These are phyloP conservation scores for Mycena pura DNA, from an alignment of 768 basidiomycete species.

Conservation along the genomic window DNA sequence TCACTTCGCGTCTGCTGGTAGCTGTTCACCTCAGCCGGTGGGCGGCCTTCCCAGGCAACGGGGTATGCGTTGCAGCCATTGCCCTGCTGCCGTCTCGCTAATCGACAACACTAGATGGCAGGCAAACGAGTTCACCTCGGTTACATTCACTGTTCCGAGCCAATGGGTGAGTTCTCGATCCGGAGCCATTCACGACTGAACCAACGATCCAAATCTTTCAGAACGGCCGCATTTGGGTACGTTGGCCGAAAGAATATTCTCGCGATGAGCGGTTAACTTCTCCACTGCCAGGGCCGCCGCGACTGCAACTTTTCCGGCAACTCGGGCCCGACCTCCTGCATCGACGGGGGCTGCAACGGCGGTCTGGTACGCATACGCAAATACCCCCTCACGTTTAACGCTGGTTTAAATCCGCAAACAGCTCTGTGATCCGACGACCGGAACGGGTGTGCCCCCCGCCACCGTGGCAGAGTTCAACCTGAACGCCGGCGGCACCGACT, in stretches of 20 bases:
- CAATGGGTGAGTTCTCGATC: constrained; percentile 10
- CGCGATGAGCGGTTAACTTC: neutral
- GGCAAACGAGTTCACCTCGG: neutral
- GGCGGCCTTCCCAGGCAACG: constrained; percentile 8
- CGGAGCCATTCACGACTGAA: neutral
- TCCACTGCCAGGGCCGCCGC: constrained; percentile 37
- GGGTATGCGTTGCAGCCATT: constrained; percentile 2
- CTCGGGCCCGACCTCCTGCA: constrained; percentile 49
- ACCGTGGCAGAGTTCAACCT: constrained; percentile 52
- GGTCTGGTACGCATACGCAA: constrained; percentile 38
- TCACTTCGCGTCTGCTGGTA: constrained; percentile 21
- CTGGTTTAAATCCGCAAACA: neutral
- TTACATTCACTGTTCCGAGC: constrained; percentile 5
- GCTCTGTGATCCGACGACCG: constrained; percentile 46
- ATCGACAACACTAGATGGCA: neutral
- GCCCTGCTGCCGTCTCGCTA: no score
- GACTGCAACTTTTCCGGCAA: constrained; percentile 54
- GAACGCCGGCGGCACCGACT: constrained; percentile 41
- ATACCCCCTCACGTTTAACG: neutral
- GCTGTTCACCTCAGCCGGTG: constrained; percentile 17
- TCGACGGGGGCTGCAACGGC: constrained; percentile 59
- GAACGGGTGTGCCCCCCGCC: constrained; percentile 56
- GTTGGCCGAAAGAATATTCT: neutral
- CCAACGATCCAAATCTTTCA: neutral
- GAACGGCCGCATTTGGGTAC: constrained; percentile 20